A percentile compares a stretch with the other conserved stretches of the same genome.
These are phyloP conservation scores for Candida ascalaphidarum DNA, from an alignment of 805 yeast species.

Conservation along the genomic window DNA sequence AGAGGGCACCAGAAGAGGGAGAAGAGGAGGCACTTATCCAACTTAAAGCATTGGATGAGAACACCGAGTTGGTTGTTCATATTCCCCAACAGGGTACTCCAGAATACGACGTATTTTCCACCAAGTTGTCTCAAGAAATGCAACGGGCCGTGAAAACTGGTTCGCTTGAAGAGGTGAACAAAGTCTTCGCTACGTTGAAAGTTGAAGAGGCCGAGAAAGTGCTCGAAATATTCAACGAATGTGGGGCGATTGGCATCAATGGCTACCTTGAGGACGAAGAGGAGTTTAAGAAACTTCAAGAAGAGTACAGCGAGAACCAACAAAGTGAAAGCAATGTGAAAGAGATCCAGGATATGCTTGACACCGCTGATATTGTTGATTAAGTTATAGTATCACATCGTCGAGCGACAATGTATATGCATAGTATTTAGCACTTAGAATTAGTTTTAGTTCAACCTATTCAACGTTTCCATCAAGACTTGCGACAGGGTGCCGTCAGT, in stretches of 20 bases:
- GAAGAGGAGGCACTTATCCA: slow-evolving; percentile 77
- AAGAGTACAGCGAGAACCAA: slow-evolving; percentile 39
- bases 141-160: slow-evolving; percentile 69
- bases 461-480: slow-evolving; percentile 27
- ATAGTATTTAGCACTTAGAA: too few relatives aligned
- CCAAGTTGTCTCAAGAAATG: slow-evolving; percentile 51
- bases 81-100: slow-evolving; percentile 54
- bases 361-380: slow-evolving; percentile 16
- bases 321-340: too few relatives aligned
- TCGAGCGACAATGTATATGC: too few relatives aligned
- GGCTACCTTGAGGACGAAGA: slow-evolving; percentile 67
- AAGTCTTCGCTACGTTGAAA: slow-evolving; percentile 65
- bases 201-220: slow-evolving; percentile 74
- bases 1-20: slow-evolving; percentile 16
- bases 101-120: slow-evolving; percentile 47
- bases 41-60: slow-evolving; percentile 79
- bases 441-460: slow-evolving; percentile 24
- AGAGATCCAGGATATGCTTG: slow-evolving; percentile 3
- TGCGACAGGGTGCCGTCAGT: too few relatives aligned
- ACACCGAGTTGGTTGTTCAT: slow-evolving; percentile 61
- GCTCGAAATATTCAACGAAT: slow-evolving; percentile 65
- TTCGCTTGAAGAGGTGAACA: slow-evolving; percentile 70
- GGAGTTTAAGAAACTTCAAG: slow-evolving; percentile 49
- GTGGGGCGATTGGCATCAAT: slow-evolving; percentile 77
- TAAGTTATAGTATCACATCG: slow-evolving; percentile 1